Conservation (phyloP, 1,284 basidiomycete genomes). For the Pseudozyma thailandica region DNA sequence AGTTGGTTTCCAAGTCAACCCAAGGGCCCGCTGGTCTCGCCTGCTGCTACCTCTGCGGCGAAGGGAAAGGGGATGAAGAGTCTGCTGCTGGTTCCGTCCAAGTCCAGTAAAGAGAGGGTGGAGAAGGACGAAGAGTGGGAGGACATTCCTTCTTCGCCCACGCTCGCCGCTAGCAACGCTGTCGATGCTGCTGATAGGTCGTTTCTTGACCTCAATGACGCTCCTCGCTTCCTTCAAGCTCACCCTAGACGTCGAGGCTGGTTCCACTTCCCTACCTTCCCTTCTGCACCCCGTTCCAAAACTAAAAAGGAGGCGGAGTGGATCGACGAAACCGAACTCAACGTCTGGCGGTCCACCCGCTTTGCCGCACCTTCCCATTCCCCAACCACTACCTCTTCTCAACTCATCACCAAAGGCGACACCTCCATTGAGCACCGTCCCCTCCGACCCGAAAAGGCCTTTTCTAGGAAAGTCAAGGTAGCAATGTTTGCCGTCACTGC, state of each 20-base stretch:
- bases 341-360: conserved; percentile 7
- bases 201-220: conserved; percentile 29
- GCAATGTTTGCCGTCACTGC: conserved; percentile 2
- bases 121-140: conserved; percentile 33
- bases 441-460: background rate
- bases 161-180: background rate
- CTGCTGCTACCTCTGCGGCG: background rate
- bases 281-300: background rate
- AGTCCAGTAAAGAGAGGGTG: background rate
- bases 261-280: background rate
- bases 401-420: conserved; percentile 12
- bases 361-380: background rate
- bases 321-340: background rate
- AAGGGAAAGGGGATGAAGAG: conserved; percentile 6
- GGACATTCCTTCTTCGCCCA: too few relatives aligned
- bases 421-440: conserved; percentile 29
- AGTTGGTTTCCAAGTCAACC: conserved; percentile 32
- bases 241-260: background rate
- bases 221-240: conserved; percentile 19
- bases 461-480: background rate
- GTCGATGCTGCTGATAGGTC: background rate
- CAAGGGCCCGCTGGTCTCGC: conserved; percentile 32
- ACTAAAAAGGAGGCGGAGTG: background rate
- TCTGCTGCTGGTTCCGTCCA: conserved; percentile 6
- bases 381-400: background rate